Evolutionary conservation across 2,329 filamentous ascomycete genomes (phyloP).

Genomic region (Tolypocladium guangdongense): DNA sequence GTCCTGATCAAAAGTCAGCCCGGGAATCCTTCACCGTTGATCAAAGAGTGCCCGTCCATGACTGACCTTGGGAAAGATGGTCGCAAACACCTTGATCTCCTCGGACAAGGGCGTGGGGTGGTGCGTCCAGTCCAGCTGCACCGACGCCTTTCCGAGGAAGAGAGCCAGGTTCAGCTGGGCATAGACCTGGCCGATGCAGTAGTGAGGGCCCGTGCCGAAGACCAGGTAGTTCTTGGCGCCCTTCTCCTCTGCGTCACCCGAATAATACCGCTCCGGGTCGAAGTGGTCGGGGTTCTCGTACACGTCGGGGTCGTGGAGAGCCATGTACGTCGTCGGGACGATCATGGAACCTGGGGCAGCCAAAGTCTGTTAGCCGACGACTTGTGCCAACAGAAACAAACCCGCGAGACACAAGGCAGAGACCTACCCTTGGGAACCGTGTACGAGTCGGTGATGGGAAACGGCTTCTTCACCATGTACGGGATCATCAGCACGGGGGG

Average conservation of each 20-base stretch:
- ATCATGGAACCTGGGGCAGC: constrained; percentile 64
- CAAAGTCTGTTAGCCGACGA: not conserved
- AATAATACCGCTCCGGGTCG: constrained; percentile 85
- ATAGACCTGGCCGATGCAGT: constrained; percentile 91
- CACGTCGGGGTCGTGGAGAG: constrained; percentile 83
- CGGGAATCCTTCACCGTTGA: not conserved
- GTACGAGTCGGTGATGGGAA: constrained; percentile 79
- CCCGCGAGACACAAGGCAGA: not conserved
- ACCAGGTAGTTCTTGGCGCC: constrained; percentile 91
- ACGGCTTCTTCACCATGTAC: constrained; percentile 88
- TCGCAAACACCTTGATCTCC: constrained; percentile 96
- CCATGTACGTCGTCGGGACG: constrained; percentile 80
- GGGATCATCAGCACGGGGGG: constrained; percentile 97
- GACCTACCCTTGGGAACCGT: constrained; percentile 74
- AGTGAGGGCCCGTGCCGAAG: constrained; percentile 91
- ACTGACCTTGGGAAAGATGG: constrained; percentile 89
- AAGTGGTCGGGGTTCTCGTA: constrained; percentile 85
- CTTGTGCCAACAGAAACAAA: not conserved
- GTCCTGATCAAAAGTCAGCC: constrained; percentile 42
- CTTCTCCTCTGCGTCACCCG: constrained; percentile 76
- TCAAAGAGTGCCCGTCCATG: not conserved
- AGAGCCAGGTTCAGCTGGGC: constrained; percentile 80
- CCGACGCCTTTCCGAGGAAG: constrained; percentile 81
- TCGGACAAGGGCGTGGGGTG: constrained; percentile 74
- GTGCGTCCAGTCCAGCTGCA: constrained; percentile 84